phyloP scores from a whole-genome alignment of 164 flowering plant species.

The Vitis rotundifolia region DNA sequence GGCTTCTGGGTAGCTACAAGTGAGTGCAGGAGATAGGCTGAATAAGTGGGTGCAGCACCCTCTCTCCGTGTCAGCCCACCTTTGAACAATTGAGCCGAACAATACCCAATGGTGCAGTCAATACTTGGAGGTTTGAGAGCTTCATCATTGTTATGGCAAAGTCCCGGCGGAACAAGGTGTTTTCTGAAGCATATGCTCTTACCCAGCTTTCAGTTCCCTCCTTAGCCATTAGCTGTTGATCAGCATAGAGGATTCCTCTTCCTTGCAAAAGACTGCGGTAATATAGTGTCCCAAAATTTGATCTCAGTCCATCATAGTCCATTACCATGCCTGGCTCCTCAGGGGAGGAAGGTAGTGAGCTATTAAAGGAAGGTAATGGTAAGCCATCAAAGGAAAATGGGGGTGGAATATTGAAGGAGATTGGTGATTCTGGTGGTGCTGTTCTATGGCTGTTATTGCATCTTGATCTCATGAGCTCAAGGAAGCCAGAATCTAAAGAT shows the following conservation, averaged over 20 bases:
- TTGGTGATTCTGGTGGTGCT: constrained; percentile 1
- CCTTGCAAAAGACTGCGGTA: constrained; percentile 34
- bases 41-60: neutral
- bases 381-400: constrained; percentile 5
- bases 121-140: constrained; percentile 35
- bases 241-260: constrained; percentile 36
- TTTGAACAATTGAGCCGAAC: constrained; percentile 34
- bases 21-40: neutral
- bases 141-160: constrained; percentile 44
- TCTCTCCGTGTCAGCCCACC: constrained; percentile 13
- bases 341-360: neutral
- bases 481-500: constrained; percentile 28
- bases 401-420: neutral
- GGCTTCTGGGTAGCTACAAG: neutral
- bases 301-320: constrained; percentile 26
- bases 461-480: constrained; percentile 25
- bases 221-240: constrained; percentile 41
- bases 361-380: constrained; percentile 3
- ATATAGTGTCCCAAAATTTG: constrained; percentile 29
- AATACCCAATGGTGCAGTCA: constrained; percentile 39
- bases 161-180: constrained; percentile 32
- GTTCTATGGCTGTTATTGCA: constrained; percentile 17
- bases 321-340: constrained; percentile 22
- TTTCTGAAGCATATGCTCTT: constrained; percentile 40
- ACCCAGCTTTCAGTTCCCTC: constrained; percentile 40